Evolutionary conservation across 2,329 filamentous ascomycete genomes (phyloP).

Genomic region (Cephalotrichum gorgonifer): DNA sequence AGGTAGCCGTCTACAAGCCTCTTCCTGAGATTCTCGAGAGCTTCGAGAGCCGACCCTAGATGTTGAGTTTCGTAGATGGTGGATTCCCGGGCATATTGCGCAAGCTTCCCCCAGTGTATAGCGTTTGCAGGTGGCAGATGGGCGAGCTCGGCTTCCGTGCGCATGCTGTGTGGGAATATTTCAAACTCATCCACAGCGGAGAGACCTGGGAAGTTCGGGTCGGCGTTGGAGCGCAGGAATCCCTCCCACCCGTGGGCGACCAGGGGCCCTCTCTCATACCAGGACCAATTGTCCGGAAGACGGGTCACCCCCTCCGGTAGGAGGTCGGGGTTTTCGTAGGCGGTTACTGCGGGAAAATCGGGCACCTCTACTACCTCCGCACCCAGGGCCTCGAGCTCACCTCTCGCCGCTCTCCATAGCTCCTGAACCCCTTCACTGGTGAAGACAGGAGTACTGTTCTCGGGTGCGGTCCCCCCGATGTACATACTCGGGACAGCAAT

Average conservation of each 20-base stretch:
- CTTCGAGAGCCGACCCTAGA: slow-evolving; percentile 28
- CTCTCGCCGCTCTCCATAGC: slow-evolving; percentile 20
- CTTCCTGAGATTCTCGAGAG: slow-evolving; percentile 37
- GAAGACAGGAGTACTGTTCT: slow-evolving; percentile 43
- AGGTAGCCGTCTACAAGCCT: slow-evolving; percentile 41
- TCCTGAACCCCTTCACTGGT: too few species aligned
- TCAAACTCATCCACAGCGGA: slow-evolving; percentile 23
- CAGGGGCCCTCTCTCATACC: slow-evolving; percentile 33
- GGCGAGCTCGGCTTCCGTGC: slow-evolving; percentile 11
- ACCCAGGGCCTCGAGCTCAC: slow-evolving; percentile 26
- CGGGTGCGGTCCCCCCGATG: too few species aligned
- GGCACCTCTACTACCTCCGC: slow-evolving; percentile 28
- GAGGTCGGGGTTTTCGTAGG: slow-evolving; percentile 31
- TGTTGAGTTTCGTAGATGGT: slow-evolving; percentile 30
- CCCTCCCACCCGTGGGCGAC: slow-evolving; percentile 42
- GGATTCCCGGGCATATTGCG: slow-evolving; percentile 9
- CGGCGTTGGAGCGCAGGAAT: slow-evolving; percentile 31
- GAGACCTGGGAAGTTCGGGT: slow-evolving; percentile 21
- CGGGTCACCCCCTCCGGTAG: slow-evolving; percentile 22
- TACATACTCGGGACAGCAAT: too few species aligned
- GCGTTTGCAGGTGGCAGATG: slow-evolving; percentile 7
- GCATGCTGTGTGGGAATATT: slow-evolving; percentile 22
- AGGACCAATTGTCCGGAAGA: slow-evolving; percentile 33
- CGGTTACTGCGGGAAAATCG: slow-evolving; percentile 33
- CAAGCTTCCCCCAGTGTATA: slow-evolving; percentile 13